Percentiles rank a stretch among this genome's conserved stretches.
Conservation (phyloP, 441 rosid species). For the Mallotus repandus region DNA sequence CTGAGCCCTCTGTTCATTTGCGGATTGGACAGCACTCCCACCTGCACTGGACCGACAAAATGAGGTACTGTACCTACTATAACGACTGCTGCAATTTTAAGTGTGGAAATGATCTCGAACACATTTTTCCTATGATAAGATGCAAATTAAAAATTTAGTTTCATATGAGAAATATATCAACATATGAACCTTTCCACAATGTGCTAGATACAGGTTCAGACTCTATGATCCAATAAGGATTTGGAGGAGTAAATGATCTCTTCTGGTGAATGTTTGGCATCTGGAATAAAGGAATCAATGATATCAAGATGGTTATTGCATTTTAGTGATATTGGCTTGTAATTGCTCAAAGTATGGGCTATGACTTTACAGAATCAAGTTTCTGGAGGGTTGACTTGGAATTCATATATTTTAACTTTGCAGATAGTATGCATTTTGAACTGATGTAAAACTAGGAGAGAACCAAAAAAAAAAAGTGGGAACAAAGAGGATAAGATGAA, state of each 20-base stretch:
- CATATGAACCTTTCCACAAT: too few relatives aligned
- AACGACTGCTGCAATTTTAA: background rate
- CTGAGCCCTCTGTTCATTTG: constrained; percentile 62
- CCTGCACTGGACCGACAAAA: constrained; percentile 84
- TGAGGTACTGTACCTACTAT: constrained; percentile 44
- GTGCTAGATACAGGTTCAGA: background rate
- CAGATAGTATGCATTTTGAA: background rate
- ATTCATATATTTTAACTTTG: background rate
- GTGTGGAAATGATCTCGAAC: background rate
- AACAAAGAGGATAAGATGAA: background rate
- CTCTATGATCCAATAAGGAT: background rate
- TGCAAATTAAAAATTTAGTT: background rate
- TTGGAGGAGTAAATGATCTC: background rate
- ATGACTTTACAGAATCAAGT: background rate
- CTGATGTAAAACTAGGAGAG: background rate
- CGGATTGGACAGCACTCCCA: constrained; percentile 78
- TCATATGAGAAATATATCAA: background rate
- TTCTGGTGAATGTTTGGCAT: background rate
- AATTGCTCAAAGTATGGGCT: background rate
- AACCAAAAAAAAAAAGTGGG: background rate
- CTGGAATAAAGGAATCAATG: background rate
- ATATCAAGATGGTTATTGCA: background rate
- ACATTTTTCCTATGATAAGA: background rate
- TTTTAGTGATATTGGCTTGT: background rate
- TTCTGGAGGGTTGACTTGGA: background rate